phyloP scores from a whole-genome alignment of 2,329 filamentous ascomycete genomes.

The Magnaporthales sp. region DNA sequence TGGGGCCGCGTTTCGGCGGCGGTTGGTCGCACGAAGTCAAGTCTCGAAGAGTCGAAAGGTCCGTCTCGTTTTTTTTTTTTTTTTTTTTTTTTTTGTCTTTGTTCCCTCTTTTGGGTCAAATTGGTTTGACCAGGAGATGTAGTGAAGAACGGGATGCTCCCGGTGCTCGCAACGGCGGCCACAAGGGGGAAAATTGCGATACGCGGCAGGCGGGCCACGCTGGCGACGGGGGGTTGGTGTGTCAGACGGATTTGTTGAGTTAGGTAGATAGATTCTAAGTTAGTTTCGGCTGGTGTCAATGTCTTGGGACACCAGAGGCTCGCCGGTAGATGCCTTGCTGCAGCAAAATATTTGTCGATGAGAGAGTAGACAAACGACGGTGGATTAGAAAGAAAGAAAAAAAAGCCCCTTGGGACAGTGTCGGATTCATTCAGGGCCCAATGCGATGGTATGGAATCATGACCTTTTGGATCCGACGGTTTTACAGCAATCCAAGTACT shows the following conservation, averaged over 20 bases:
- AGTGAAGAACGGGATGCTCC: neutral
- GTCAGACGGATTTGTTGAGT: conserved; percentile 2
- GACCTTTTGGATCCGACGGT: neutral
- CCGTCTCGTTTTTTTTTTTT: neutral
- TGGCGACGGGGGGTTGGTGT: neutral
- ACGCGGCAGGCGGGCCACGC: neutral
- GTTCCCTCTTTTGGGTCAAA: neutral
- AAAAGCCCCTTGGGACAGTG: neutral
- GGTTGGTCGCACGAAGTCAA: neutral
- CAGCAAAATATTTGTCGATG: neutral
- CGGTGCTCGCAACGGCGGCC: neutral
- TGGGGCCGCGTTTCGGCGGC: neutral
- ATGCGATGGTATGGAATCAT: neutral
- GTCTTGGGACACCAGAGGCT: neutral
- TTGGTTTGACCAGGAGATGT: neutral
- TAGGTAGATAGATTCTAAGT: neutral
- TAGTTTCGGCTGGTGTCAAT: conserved; percentile 1
- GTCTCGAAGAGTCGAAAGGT: neutral
- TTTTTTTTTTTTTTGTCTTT: neutral
- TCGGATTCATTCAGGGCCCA: neutral
- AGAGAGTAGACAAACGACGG: neutral
- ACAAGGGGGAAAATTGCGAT: neutral
- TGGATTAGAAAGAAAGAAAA: neutral
- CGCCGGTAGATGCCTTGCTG: neutral
- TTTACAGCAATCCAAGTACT: neutral